Evolutionary conservation across 495 filamentous ascomycete genomes (phyloP).

Genomic region (Cetradonia linearis): DNA sequence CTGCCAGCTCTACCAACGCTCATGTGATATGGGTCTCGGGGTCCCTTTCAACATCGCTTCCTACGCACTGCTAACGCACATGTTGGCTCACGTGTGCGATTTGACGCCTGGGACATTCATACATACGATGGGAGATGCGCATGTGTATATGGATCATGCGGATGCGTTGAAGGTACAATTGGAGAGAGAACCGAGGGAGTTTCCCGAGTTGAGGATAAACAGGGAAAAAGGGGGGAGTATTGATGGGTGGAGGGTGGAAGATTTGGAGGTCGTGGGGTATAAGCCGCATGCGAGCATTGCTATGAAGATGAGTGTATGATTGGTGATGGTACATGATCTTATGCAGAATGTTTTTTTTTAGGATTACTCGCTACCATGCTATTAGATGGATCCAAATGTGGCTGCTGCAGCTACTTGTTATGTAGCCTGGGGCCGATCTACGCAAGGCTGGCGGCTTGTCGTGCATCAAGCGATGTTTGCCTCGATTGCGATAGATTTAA

Average conservation of each 20-base stretch:
- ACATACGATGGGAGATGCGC: slow-evolving; percentile 92
- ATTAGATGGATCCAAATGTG: background rate
- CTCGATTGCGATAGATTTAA: background rate
- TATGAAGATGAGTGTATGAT: slow-evolving; percentile 96
- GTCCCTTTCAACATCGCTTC: slow-evolving; percentile 96
- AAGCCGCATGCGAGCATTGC: slow-evolving; percentile 79
- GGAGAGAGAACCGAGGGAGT: slow-evolving; percentile 65
- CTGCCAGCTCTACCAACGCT: slow-evolving; percentile 86
- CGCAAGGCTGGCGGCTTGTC: background rate
- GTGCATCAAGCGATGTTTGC: background rate
- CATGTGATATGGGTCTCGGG: slow-evolving; percentile 92
- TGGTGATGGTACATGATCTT: background rate
- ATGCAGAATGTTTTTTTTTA: background rate
- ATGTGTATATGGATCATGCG: slow-evolving; percentile 89
- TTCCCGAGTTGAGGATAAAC: slow-evolving; percentile 65
- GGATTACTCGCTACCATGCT: background rate
- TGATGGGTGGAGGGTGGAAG: slow-evolving; percentile 80
- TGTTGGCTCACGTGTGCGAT: slow-evolving; percentile 78
- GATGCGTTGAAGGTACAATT: slow-evolving; percentile 76
- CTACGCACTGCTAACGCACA: slow-evolving; percentile 87
- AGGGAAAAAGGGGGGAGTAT: slow-evolving; percentile 53
- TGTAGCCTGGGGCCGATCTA: background rate
- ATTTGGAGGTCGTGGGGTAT: slow-evolving; percentile 83
- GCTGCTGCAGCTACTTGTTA: background rate
- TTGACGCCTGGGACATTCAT: slow-evolving; percentile 74